phyloP scores from a whole-genome alignment of 768 basidiomycete species.

The Clitopilus hobsonii region DNA sequence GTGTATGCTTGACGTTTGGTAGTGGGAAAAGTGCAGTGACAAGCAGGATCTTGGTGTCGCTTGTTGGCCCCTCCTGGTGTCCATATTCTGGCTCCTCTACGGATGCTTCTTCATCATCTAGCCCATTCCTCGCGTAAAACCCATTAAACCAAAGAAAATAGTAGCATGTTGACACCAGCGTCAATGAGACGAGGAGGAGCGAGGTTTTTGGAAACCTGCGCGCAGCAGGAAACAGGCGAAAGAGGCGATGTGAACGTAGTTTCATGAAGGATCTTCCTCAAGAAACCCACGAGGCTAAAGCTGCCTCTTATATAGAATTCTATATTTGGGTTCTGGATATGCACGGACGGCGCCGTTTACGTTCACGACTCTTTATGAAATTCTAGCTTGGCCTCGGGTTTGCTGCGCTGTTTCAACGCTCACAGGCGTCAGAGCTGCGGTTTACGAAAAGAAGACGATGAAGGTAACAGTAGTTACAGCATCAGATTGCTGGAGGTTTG shows the following conservation, averaged over 20 bases:
- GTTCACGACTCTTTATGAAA: not conserved
- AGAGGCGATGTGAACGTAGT: not conserved
- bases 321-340: not conserved
- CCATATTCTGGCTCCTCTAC: not conserved
- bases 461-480: no score
- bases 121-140: not conserved
- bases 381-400: no score
- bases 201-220: not conserved
- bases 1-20: slow-evolving; percentile 42
- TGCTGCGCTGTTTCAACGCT: no score
- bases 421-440: no score
- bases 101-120: not conserved
- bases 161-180: not conserved
- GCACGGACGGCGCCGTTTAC: no score
- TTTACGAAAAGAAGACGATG: no score
- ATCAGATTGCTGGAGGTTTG: no score
- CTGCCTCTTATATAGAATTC: not conserved
- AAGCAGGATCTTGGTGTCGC: slow-evolving; percentile 30
- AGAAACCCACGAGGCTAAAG: not conserved
- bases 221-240: not conserved
- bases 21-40: slow-evolving; percentile 55
- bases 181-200: not conserved
- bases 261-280: not conserved
- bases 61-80: not conserved
- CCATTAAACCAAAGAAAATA: not conserved